Evolutionary conservation across 106 monocot species (phyloP), one percentile per base, ranked within the genome.

Genomic region (Dendrobium huoshanense): DNA sequence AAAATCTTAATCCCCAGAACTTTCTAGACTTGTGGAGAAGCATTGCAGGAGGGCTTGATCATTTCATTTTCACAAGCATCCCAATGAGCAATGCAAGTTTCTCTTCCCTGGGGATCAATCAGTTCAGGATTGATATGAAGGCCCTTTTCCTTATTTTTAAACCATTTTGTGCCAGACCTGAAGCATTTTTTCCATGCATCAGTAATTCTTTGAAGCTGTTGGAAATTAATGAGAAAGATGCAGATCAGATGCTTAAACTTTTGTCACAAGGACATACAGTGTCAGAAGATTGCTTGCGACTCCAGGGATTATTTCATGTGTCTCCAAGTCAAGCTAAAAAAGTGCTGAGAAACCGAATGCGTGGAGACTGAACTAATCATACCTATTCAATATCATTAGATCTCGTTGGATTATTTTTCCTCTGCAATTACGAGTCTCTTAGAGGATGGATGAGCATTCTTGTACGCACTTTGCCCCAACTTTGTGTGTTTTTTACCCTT

Each of bases 1-100:
- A 78, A 19, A 77, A 73, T 72, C 81, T 92, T 9, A 94, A 94
- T 68, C 33, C 80, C 24, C 86, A 87, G 65, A 88, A 92, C 55
- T 94, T 94, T 82, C 29, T 88, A 64, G 90, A 94, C 83, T 61
- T 92, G 11, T 92, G 94, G 94, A 91, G 94, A 85, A 90, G 89
- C 73, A 59, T 85, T 47, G 90, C 90, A 33, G 85, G 80, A 29
- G 94, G 91, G 55, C 81, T 94, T 13, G 94, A 94, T 77, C 87
- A 92, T 79, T 94, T 91, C 49, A 85, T 94, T 29, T 94, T 90
- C 54, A 81, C 64, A 41, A 94, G 91, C 81, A 88, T 92, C 72
- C 41, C 85, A 11, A 77, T 84, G 73, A 79, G 47, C 56, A 70
- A 77, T 18, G 73, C 84, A 47, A 84, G 78, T 4, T 94, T 92